phyloP scores from a whole-genome alignment of 2,329 filamentous ascomycete species.

The Knufia petricola region DNA sequence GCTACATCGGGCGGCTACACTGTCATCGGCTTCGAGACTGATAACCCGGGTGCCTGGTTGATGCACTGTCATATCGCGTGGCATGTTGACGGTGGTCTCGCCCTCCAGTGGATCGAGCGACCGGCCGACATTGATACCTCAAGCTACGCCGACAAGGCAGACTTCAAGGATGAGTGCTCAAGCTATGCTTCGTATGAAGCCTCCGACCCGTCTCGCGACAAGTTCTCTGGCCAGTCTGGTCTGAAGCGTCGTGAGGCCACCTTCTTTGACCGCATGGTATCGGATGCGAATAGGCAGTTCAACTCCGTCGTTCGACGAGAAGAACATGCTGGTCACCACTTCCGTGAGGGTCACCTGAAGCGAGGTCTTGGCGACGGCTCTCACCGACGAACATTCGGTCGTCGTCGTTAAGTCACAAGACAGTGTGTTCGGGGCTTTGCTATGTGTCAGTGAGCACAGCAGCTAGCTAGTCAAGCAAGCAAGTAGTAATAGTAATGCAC shows the following conservation, averaged over 20 bases:
- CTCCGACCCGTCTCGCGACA: not conserved
- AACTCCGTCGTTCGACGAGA: conserved; percentile 10
- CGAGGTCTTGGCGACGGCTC: conserved; percentile 13
- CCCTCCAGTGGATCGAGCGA: conserved; percentile 32
- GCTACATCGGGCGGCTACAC: conserved; percentile 42
- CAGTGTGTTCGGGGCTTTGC: not conserved
- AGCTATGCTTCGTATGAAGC: conserved; percentile 1
- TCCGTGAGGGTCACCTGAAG: conserved; percentile 11
- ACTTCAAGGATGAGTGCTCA: conserved; percentile 6
- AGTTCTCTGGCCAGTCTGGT: conserved; percentile 13
- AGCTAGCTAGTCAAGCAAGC: not conserved
- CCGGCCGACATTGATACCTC: conserved; percentile 13
- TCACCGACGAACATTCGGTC: conserved; percentile 2
- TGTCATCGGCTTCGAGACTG: conserved; percentile 44
- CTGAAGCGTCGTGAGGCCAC: conserved; percentile 11
- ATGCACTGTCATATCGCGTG: conserved; percentile 79
- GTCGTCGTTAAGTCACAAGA: not conserved
- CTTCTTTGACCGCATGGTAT: conserved; percentile 12
- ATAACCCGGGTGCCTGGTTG: conserved; percentile 50
- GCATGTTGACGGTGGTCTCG: conserved; percentile 60
- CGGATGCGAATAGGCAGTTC: conserved; percentile 5
- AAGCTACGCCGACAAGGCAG: conserved; percentile 10
- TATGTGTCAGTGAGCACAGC: not conserved
- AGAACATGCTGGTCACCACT: conserved; percentile 6
- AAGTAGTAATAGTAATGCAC: not conserved